phyloP scores from a whole-genome alignment of 2,329 filamentous ascomycete genomes.

The Ophiostoma piceae region DNA sequence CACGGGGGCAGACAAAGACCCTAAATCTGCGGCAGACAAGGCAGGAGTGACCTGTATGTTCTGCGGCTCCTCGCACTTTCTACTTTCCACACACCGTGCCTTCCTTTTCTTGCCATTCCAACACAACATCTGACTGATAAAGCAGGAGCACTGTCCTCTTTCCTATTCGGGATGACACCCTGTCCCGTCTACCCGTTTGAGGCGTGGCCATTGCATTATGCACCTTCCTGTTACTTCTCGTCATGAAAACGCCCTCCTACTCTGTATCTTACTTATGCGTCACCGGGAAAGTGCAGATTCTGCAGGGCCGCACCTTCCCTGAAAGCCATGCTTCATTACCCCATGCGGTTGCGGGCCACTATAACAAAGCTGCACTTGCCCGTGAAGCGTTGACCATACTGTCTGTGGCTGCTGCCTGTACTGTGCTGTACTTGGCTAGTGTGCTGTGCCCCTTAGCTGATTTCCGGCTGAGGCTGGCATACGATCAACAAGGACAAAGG shows the following conservation, averaged over 20 bases:
- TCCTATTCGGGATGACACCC: neutral
- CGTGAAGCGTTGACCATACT: neutral
- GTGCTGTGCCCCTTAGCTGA: neutral
- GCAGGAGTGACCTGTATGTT: conserved; percentile 6
- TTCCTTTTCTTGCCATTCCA: neutral
- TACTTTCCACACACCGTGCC: neutral
- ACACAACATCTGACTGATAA: neutral
- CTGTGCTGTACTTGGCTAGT: too few relatives aligned
- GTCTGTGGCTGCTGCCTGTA: neutral
- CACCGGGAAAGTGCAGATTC: conserved; percentile 8
- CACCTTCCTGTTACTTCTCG: neutral
- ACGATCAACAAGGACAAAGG: neutral
- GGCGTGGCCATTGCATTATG: neutral
- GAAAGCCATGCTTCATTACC: neutral
- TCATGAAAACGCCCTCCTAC: neutral
- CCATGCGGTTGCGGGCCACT: neutral
- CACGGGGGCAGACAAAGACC: neutral
- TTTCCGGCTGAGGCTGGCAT: neutral
- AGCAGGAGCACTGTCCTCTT: neutral
- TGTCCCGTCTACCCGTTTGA: neutral
- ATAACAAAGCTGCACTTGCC: conserved; percentile 3
- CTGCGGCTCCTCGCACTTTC: neutral
- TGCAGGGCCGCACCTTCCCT: conserved; percentile 11
- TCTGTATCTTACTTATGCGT: neutral
- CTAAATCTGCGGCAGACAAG: neutral